phyloP scores from a whole-genome alignment of 805 yeast species.

The Myxozyma vanderwaltii region DNA sequence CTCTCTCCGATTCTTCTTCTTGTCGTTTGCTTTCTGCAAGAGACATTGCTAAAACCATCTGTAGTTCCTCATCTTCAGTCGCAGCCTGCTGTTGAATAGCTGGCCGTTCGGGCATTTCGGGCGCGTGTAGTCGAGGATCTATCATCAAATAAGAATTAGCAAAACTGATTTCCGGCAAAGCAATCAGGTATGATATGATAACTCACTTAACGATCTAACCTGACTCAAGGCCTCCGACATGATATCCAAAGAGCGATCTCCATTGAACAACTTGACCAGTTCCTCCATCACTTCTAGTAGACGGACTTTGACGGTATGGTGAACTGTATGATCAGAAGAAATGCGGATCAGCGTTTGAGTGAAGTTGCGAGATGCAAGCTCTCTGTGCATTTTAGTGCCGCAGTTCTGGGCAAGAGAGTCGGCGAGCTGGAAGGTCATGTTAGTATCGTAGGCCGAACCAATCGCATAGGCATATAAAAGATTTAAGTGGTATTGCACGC shows the following conservation, averaged over 20 bases:
- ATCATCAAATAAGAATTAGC: background rate
- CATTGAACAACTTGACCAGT: conserved; percentile 61
- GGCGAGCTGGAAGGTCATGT: conserved; percentile 43
- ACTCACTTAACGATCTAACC: conserved; percentile 46
- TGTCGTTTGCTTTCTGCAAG: conserved; percentile 54
- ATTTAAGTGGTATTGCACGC: background rate
- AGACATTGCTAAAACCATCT: conserved; percentile 73
- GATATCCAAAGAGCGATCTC: conserved; percentile 75
- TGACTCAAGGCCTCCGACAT: conserved; percentile 63
- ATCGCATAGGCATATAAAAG: background rate
- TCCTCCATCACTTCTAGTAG: conserved; percentile 70
- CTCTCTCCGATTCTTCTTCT: conserved; percentile 17
- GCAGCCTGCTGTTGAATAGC: conserved; percentile 25
- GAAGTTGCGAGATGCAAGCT: conserved; percentile 60
- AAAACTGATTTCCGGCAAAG: background rate
- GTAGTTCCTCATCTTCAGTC: conserved; percentile 78
- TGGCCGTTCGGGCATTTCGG: conserved; percentile 62
- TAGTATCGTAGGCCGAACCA: conserved; percentile 51
- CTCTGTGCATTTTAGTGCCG: conserved; percentile 66
- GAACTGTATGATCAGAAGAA: conserved; percentile 58
- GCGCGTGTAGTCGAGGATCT: conserved; percentile 48
- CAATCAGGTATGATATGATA: background rate
- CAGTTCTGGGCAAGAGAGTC: conserved; percentile 74
- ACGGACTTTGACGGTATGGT: conserved; percentile 64
- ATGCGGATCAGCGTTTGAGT: conserved; percentile 53